A percentile compares a stretch with the other conserved stretches of the same genome.
Conservation (phyloP, 768 basidiomycete species). For the Suillus cothurnatus region DNA sequence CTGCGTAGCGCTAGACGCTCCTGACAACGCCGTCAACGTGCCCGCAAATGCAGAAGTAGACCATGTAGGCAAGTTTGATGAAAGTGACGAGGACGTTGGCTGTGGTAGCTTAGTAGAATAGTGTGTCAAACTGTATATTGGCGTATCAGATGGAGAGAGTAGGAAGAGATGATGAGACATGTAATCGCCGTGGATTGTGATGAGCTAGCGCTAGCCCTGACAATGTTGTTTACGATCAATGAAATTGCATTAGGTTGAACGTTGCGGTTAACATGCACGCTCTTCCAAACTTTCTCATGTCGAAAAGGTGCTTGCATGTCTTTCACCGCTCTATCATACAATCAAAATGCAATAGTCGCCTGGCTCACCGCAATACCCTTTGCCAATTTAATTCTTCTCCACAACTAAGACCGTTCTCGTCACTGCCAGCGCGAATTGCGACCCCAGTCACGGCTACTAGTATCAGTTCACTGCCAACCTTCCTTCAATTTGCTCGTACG, state of each 20-base stretch:
- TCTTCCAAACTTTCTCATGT: conserved; percentile 16
- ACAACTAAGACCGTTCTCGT: background rate
- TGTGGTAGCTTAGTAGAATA: conserved; percentile 74
- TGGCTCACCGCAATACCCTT: conserved; percentile 6
- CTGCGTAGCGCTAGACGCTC: conserved; percentile 77
- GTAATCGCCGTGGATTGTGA: background rate
- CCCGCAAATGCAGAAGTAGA: conserved; percentile 91
- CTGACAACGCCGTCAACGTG: conserved; percentile 83
- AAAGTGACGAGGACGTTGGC: conserved; percentile 63
- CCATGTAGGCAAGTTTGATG: conserved; percentile 86
- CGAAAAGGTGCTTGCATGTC: conserved; percentile 4
- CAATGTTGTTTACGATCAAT: conserved; percentile 1
- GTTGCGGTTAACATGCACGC: conserved; percentile 3
- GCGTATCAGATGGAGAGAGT: conserved; percentile 84
- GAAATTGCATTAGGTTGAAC: background rate
- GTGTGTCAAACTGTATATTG: conserved; percentile 82
- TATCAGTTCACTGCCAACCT: conserved; percentile 8
- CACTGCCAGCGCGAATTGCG: background rate
- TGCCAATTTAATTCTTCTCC: background rate
- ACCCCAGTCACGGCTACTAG: background rate
- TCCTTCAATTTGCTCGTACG: conserved; percentile 22
- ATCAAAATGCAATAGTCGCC: conserved; percentile 7
- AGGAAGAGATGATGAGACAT: conserved; percentile 91
- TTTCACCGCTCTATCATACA: conserved; percentile 4
- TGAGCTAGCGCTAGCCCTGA: background rate